Conservation (phyloP, 805 yeast genomes). For the Starmerella riodocensis region DNA sequence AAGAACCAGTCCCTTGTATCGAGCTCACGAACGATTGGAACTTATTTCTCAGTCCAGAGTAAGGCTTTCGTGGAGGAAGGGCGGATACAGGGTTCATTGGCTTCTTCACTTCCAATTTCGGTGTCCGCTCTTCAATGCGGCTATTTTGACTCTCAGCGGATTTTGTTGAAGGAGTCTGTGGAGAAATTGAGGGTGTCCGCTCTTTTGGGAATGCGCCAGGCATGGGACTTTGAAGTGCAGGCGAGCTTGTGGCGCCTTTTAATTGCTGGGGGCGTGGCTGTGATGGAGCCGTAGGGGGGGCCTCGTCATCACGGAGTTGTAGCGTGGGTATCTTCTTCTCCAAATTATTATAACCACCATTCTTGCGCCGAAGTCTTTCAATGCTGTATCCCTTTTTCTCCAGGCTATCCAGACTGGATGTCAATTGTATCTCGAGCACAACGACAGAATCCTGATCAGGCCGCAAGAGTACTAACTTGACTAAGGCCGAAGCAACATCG, state of each 20-base stretch:
- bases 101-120: not conserved
- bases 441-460: slow-evolving; percentile 31
- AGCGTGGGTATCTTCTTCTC: not conserved
- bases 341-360: slow-evolving; percentile 2
- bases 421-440: slow-evolving; percentile 28
- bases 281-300: not conserved
- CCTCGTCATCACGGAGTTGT: not conserved
- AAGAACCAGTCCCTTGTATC: not conserved
- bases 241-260: not conserved
- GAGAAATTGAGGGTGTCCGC: too few species aligned
- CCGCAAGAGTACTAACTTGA: slow-evolving; percentile 20
- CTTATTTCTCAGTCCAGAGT: not conserved
- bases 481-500: slow-evolving; percentile 27
- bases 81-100: not conserved
- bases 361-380: slow-evolving; percentile 21
- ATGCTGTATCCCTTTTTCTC: slow-evolving; percentile 31
- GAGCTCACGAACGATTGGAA: not conserved
- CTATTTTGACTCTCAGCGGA: not conserved
- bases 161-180: not conserved
- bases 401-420: slow-evolving; percentile 23
- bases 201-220: too few species aligned
- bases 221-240: not conserved
- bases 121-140: not conserved
- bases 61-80: not conserved
- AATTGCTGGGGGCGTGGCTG: not conserved